phyloP scores from a whole-genome alignment of 768 basidiomycete species.

The Pseudohyphozyma bogoriensis region DNA sequence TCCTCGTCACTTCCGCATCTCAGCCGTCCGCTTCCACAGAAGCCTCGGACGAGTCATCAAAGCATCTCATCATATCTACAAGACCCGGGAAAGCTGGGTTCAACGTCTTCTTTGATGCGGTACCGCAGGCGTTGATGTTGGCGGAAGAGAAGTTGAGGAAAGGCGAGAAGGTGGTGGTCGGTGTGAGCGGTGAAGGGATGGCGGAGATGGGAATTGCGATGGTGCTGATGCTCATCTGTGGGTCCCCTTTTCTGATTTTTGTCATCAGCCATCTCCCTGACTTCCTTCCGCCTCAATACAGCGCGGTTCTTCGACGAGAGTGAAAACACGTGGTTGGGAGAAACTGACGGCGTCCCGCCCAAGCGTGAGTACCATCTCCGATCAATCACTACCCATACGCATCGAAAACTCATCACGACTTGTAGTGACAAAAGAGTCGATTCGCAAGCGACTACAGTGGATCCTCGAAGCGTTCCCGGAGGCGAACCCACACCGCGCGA shows the following conservation, averaged over 20 bases:
- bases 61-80: background rate
- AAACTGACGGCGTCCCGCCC: too few species aligned
- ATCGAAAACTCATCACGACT: too few species aligned
- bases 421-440: constrained; percentile 48
- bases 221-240: constrained; percentile 45
- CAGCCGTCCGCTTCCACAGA: background rate
- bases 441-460: constrained; percentile 73
- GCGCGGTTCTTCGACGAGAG: constrained; percentile 48
- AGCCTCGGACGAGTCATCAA: background rate
- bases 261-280: rapidly evolving
- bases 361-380: background rate
- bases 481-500: constrained; percentile 70
- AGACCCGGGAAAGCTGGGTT: constrained; percentile 49
- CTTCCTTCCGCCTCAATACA: background rate
- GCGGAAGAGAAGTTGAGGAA: constrained; percentile 40
- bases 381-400: background rate
- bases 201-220: constrained; percentile 59
- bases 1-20: too few species aligned
- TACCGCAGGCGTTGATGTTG: constrained; percentile 49
- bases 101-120: constrained; percentile 44
- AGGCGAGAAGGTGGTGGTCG: constrained; percentile 15
- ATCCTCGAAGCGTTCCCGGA: constrained; percentile 58
- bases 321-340: constrained; percentile 36
- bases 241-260: background rate
- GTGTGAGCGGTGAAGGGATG: constrained; percentile 51